Conservation (phyloP, 2,329 filamentous ascomycete genomes). For the Phialophora tarda region DNA sequence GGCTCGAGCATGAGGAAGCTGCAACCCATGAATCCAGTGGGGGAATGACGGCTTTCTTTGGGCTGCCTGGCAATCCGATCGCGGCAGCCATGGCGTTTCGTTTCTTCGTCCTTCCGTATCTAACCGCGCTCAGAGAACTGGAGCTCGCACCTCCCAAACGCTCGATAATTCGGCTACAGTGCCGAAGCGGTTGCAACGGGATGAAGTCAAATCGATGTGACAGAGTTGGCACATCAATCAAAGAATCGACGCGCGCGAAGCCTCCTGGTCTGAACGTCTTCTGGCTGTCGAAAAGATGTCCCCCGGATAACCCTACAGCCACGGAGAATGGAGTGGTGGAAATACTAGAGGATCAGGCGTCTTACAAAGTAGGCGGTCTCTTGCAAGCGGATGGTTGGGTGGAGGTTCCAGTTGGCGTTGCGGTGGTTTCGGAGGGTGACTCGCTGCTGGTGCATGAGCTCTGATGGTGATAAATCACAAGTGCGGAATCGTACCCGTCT, state of each 20-base stretch:
- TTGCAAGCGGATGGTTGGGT: neutral
- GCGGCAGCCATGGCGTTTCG: slow-evolving; percentile 43
- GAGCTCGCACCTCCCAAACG: neutral
- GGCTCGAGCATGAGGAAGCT: slow-evolving; percentile 22
- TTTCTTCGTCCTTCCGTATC: slow-evolving; percentile 38
- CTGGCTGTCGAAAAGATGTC: neutral
- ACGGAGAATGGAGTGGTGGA: neutral
- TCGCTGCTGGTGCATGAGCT: neutral
- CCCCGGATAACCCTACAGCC: too few species aligned
- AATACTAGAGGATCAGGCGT: neutral
- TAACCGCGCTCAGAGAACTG: neutral
- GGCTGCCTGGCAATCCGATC: slow-evolving; percentile 42
- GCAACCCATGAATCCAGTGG: neutral
- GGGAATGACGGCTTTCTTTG: slow-evolving; percentile 40
- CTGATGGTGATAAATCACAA: neutral
- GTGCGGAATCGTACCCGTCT: too few species aligned
- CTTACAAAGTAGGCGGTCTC: neutral
- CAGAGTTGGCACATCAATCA: neutral
- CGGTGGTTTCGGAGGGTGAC: neutral
- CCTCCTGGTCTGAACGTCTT: neutral
- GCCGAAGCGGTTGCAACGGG: too few species aligned
- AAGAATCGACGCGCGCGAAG: neutral
- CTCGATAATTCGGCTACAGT: too few species aligned
- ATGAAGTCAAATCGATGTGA: neutral
- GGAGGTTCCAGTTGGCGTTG: neutral